Percentiles rank a stretch among this genome's conserved stretches.
Evolutionary conservation across 768 basidiomycete species (phyloP).

Genomic region (Hortiboletus campestris): DNA sequence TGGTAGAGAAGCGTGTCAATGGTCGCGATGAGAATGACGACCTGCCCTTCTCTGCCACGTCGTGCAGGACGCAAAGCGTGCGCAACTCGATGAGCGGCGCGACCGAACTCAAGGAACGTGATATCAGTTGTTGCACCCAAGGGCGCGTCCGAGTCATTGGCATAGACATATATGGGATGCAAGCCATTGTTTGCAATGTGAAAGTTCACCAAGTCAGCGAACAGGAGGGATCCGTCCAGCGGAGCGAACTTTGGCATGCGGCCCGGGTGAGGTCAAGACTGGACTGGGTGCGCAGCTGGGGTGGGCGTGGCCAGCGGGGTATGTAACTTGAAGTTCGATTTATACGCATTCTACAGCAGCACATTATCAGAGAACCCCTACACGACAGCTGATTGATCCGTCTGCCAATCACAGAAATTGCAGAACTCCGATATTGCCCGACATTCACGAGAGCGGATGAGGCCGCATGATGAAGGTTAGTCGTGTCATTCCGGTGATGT

Average conservation of each 20-base stretch:
- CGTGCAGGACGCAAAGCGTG: constrained; percentile 21
- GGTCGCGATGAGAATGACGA: constrained; percentile 34
- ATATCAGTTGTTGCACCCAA: constrained; percentile 16
- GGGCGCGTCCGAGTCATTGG: neutral
- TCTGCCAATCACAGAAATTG: neutral
- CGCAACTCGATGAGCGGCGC: constrained; percentile 33
- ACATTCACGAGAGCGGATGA: too few relatives aligned
- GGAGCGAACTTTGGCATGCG: constrained; percentile 11
- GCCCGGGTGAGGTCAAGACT: neutral
- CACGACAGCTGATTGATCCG: neutral
- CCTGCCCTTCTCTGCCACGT: constrained; percentile 21
- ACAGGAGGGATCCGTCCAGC: constrained; percentile 16
- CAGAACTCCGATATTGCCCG: neutral
- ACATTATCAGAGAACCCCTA: neutral
- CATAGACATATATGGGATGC: constrained; percentile 15
- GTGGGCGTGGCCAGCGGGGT: too few relatives aligned
- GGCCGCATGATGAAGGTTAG: too few relatives aligned
- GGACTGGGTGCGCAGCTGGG: neutral
- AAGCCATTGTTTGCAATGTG: constrained; percentile 17
- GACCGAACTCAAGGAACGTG: constrained; percentile 25
- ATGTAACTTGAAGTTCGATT: neutral
- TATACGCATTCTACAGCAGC: neutral
- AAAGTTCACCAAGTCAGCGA: constrained; percentile 25
- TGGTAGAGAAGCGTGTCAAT: constrained; percentile 31
- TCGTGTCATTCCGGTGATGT: too few relatives aligned